Base-by-base conservation (phyloP, 208 protist genomes). In the Trypanosoma platydactyli region DNA sequence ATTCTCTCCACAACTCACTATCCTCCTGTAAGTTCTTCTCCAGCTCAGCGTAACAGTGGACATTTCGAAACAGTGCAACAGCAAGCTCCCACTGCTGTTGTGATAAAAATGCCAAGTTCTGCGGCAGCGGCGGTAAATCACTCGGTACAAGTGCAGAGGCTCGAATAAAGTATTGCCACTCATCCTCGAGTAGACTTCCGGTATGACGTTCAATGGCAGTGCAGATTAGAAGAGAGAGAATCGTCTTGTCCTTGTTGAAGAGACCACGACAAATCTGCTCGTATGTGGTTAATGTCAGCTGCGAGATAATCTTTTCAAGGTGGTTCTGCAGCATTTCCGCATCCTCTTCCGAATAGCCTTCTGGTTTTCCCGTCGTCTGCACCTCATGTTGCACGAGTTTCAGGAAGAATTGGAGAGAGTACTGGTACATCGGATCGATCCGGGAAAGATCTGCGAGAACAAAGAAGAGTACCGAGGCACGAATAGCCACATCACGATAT, bases 341-440 rank as follows among this genome's bases (percentile, higher is more conserved):
- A 54, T 86, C 64, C 9, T 83, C 70, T 54, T 88, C 88, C 9
- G 71, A 72, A 68, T 82, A 88, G 22, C 71, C 62, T 16, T 54
- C 46, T 15, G 73, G 76, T 57, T 94, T 91, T 68, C 54, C 69
- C 15, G 86, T 94, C 22, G 78, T 76, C 44, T 90, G 77, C 27
- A 99, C 80, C 63, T 89, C 84, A 50, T 86, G 64, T 57, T 88
- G 81, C 64, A 99, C 97, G 40, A 99, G 83, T 49, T 96, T 94
- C 20, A 92, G 90, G 72, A 99, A 99, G 80, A 98, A 99, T 61
- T 97, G 89, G 40, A 99, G 81, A 24, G 97, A 99, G 82, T 98
- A 99, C 85, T 99, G 96, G 76, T 99, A 99, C 97, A 99, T 99
- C 25, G 97, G 97, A 77, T 99, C 98, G 61, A 99, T 95, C 24